Base-by-base conservation (phyloP, 805 yeast genomes). In the Schwanniomyces occidentalis region DNA sequence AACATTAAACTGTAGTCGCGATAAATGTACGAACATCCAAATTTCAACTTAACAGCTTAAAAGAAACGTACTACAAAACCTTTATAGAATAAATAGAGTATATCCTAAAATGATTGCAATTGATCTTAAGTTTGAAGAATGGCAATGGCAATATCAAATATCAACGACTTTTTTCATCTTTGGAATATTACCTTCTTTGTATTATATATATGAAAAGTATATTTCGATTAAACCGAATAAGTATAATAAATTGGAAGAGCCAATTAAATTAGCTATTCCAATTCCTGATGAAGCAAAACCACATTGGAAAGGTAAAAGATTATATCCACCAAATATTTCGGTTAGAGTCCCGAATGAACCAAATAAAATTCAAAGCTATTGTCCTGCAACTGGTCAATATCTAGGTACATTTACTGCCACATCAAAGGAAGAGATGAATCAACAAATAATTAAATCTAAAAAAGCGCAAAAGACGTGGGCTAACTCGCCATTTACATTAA, bases 371-470 rank as follows among this genome's bases (percentile, higher is more conserved):
- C 90, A 87, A 52, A 78, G 90, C 41, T 84, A 86, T 57, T 91
- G 99, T 63, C 99, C 99, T 3, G 96, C 98, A 0, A 93, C 98
- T 0, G 95, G 96, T 21, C 96, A 88, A 61, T 80, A 67, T 42
- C 67, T 91, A 45, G 98, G 96, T 1, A 71, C 80, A 15, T 82
- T 80, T 48, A 64, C 71, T 31, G 80, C 87, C 2, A 76, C 79
- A 37, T 63, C 82, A n/a, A 69, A 67, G 30, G 73, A 71, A 3
- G 93, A 88, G 29, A 85, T 93, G 58, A 91, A 91, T 54, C 46
- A 50, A 5, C 72, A 79, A 37, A 78, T 93, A 13, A 45, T 46
- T n/a, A 45, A 48, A 10, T 80, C 88, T 2, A 58, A 61, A 21
- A 42, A 40, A 2, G 88, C 90, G 2, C 90, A 83, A 52, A 45